phyloP scores from a whole-genome alignment of 257 asterid genomes.

The Jacaranda copaia region DNA sequence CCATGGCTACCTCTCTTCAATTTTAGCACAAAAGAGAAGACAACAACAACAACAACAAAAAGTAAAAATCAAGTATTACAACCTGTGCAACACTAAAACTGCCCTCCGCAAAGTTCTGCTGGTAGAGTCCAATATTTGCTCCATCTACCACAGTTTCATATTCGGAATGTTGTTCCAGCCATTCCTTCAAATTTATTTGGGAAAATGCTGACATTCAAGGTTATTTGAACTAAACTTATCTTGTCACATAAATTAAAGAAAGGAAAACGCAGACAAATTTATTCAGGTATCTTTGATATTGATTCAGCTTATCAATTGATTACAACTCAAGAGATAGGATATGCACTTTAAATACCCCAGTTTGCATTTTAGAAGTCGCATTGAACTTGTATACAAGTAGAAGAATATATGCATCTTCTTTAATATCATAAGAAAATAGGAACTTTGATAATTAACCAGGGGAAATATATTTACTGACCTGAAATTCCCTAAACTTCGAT shows the following conservation, averaged over 20 bases:
- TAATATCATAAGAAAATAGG: slow-evolving; percentile 6
- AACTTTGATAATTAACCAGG: neutral
- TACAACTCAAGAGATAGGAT: neutral
- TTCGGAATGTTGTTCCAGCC: slow-evolving; percentile 77
- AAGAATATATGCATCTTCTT: neutral
- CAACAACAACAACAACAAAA: slow-evolving; percentile 5
- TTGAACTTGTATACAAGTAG: neutral
- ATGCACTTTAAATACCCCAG: neutral
- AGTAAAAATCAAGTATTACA: slow-evolving; percentile 30
- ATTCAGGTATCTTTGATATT: neutral
- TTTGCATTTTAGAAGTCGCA: neutral
- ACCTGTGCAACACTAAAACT: slow-evolving; percentile 92
- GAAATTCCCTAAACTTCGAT: slow-evolving; percentile 80
- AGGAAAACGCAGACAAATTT: neutral
- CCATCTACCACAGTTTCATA: slow-evolving; percentile 89
- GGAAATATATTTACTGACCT: slow-evolving; percentile 50
- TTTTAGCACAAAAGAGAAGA: slow-evolving; percentile 19
- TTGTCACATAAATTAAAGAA: slow-evolving; percentile 4
- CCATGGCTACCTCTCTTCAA: neutral
- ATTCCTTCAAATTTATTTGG: slow-evolving; percentile 57
- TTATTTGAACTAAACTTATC: neutral
- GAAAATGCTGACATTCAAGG: slow-evolving; percentile 18
- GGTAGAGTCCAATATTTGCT: slow-evolving; percentile 89
- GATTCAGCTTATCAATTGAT: neutral
- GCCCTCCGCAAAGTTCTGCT: slow-evolving; percentile 91